These are phyloP conservation scores for Dactylellina haptotyla DNA, from an alignment of 2,329 filamentous ascomycete genomes.

Conservation along the genomic window DNA sequence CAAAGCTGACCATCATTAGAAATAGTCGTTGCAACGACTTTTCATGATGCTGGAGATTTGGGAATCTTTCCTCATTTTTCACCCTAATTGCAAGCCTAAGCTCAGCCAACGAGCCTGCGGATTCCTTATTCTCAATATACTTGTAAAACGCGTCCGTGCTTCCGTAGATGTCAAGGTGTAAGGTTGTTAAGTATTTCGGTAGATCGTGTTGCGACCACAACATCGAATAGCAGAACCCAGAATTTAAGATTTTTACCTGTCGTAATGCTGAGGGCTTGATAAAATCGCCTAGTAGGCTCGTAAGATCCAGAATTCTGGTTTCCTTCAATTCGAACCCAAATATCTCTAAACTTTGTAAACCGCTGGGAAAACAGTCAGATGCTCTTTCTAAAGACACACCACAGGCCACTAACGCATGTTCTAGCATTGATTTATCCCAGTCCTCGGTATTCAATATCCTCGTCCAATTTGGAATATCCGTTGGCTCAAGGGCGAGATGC, in stretches of 20 bases:
- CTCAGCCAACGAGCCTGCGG: neutral
- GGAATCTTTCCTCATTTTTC: neutral
- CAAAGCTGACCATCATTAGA: neutral
- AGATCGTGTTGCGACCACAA: neutral
- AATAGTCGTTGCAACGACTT: conserved; percentile 19
- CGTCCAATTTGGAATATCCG: neutral
- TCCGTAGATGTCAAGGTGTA: conserved; percentile 2
- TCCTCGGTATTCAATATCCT: neutral
- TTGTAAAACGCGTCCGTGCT: neutral
- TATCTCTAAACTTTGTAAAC: conserved; percentile 7
- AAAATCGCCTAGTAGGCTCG: neutral
- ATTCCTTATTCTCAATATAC: conserved; percentile 1
- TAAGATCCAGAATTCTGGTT: neutral
- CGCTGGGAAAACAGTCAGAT: neutral
- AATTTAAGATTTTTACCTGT: neutral
- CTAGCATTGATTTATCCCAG: neutral
- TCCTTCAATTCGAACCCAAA: conserved; percentile 3
- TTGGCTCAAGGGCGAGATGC: neutral
- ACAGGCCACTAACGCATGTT: neutral
- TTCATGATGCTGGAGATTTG: conserved; percentile 8
- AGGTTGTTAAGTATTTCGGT: neutral
- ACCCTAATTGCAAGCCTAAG: conserved; percentile 3
- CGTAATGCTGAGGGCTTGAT: neutral
- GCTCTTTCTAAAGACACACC: neutral
- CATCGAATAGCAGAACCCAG: conserved; percentile 1